Evolutionary conservation across 257 asterid species (phyloP).

Genomic region (Sherardia arvensis): DNA sequence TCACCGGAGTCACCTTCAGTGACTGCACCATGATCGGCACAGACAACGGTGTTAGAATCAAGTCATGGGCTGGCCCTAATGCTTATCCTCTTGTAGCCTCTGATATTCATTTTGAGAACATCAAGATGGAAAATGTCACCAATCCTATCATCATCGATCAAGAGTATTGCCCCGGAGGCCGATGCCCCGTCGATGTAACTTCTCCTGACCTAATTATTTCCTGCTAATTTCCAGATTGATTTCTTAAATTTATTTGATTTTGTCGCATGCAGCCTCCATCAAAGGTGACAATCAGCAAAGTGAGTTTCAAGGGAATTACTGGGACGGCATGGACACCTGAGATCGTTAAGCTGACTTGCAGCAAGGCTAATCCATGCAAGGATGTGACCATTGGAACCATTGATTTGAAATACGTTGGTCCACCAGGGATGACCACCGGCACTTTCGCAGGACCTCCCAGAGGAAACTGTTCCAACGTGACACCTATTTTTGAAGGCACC

Average conservation of each 20-base stretch:
- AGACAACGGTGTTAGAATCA: conserved; percentile 14
- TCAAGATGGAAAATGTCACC: conserved; percentile 13
- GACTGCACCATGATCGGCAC: conserved; percentile 14
- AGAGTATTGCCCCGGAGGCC: conserved; percentile 15
- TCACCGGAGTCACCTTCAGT: conserved; percentile 10
- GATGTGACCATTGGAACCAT: conserved; percentile 30
- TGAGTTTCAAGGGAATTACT: conserved; percentile 14
- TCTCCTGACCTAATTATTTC: neutral
- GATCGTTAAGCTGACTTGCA: conserved; percentile 30
- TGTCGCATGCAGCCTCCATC: conserved; percentile 12
- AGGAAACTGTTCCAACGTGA: conserved; percentile 31
- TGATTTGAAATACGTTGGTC: conserved; percentile 30
- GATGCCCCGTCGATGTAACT: conserved; percentile 4
- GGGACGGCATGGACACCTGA: conserved; percentile 31
- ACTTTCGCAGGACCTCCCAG: conserved; percentile 1
- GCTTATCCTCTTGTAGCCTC: neutral
- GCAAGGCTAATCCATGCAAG: conserved; percentile 35
- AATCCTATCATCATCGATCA: conserved; percentile 21
- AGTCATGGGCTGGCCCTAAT: conserved; percentile 16
- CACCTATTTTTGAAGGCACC: conserved; percentile 30
- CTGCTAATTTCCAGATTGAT: no score
- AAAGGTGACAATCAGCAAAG: conserved; percentile 15
- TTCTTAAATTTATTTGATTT: neutral
- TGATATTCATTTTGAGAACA: conserved; percentile 16
- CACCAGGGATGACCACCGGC: conserved; percentile 7